These are phyloP conservation scores for Penicillium sp. DNA, from an alignment of 2,329 filamentous ascomycete species.

Conservation along the genomic window DNA sequence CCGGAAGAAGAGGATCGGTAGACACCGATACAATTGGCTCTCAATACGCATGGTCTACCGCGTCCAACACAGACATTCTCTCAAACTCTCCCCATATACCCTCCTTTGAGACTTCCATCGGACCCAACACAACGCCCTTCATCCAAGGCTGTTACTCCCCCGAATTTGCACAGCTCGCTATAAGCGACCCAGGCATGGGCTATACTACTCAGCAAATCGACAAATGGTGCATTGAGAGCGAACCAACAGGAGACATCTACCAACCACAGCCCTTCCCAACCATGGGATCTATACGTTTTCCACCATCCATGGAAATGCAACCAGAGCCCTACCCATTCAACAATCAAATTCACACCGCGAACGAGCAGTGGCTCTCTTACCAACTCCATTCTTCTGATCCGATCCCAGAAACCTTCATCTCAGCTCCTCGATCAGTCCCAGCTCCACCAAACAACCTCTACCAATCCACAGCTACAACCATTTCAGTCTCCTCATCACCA, in stretches of 20 bases:
- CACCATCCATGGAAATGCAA: constrained; percentile 3
- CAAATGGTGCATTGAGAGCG: constrained; percentile 23
- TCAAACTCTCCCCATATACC: constrained; percentile 5
- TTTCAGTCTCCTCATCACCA: constrained; percentile 15
- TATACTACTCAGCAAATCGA: constrained; percentile 21
- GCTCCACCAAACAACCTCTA: neutral
- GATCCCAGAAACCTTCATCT: constrained; percentile 8
- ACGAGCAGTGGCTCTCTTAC: constrained; percentile 13
- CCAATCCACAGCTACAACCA: neutral
- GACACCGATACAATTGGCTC: constrained; percentile 18
- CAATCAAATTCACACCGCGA: constrained; percentile 1
- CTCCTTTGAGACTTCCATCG: constrained; percentile 5
- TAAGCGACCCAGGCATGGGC: neutral
- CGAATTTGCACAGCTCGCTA: neutral
- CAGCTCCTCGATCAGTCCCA: neutral
- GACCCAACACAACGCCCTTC: constrained; percentile 10
- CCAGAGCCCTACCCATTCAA: constrained; percentile 8
- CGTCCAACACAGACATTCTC: constrained; percentile 15
- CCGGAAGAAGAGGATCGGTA: constrained; percentile 13
- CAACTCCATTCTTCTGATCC: constrained; percentile 1
- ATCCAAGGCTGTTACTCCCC: constrained; percentile 17
- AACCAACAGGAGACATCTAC: constrained; percentile 8
- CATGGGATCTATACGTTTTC: constrained; percentile 8
- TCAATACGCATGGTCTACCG: constrained; percentile 20
- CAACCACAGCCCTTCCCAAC: constrained; percentile 3